These are phyloP conservation scores for Hemileccinum impolitum DNA, from an alignment of 768 basidiomycete genomes.

Conservation along the genomic window DNA sequence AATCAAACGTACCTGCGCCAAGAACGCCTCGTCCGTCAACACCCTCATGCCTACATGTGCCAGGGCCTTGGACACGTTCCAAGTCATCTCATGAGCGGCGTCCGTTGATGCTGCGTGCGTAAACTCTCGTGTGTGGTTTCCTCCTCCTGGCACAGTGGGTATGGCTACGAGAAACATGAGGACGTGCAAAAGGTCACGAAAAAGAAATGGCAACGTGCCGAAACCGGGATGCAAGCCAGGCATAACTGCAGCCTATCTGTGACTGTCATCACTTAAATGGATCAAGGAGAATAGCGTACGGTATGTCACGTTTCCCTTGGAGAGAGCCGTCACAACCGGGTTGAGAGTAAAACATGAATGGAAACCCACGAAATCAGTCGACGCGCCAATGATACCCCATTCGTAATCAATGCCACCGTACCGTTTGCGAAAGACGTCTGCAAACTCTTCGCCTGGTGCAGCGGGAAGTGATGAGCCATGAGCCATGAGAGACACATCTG, in stretches of 20 bases:
- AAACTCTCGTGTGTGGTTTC: slow-evolving; percentile 74
- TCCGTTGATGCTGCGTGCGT: slow-evolving; percentile 53
- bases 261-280: background rate
- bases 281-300: slow-evolving; percentile 35
- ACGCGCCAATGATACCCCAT: slow-evolving; percentile 67
- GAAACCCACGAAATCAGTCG: slow-evolving; percentile 74
- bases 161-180: slow-evolving; percentile 46
- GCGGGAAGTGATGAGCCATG: background rate
- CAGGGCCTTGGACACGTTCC: slow-evolving; percentile 66
- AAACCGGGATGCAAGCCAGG: slow-evolving; percentile 74
- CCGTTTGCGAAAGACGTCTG: slow-evolving; percentile 53
- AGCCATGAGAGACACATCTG: no score
- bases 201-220: slow-evolving; percentile 9
- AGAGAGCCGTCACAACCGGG: background rate
- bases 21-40: slow-evolving; percentile 61
- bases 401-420: slow-evolving; percentile 60
- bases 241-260: slow-evolving; percentile 34
- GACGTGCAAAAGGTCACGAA: no score
- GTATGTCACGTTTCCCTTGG: slow-evolving; percentile 57
- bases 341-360: background rate
- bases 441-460: slow-evolving; percentile 57
- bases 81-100: slow-evolving; percentile 60
- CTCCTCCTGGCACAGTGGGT: slow-evolving; percentile 65
- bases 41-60: slow-evolving; percentile 67
- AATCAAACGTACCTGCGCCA: slow-evolving; percentile 42